Percentiles rank a stretch among this genome's conserved stretches.
phyloP scores from a whole-genome alignment of 2,329 filamentous ascomycete species.

The Fusarium protoensiforme region DNA sequence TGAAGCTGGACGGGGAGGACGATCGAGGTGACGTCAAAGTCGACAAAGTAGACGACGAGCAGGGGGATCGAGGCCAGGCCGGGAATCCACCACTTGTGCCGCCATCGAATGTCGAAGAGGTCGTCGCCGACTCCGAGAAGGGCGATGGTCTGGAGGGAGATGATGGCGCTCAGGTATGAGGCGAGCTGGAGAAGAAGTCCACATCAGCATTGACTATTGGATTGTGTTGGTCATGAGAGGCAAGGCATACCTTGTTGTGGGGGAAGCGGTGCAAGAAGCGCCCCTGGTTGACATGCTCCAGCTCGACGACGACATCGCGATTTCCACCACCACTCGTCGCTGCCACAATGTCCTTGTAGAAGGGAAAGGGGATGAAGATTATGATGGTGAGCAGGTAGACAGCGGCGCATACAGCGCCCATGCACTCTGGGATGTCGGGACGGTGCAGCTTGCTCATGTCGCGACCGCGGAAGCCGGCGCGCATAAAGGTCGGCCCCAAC shows the following conservation, averaged over 20 bases:
- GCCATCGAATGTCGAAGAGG: constrained; percentile 97
- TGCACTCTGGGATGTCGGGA: constrained; percentile 90
- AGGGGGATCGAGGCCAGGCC: constrained; percentile 93
- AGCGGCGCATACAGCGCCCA: constrained; percentile 93
- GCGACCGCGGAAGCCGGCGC: constrained; percentile 86
- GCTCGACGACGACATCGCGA: constrained; percentile 82
- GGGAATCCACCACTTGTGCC: constrained; percentile 98
- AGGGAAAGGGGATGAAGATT: constrained; percentile 94
- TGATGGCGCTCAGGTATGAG: constrained; percentile 92
- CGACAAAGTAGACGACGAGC: constrained; percentile 96
- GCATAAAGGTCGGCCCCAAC: constrained; percentile 91
- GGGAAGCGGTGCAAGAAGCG: constrained; percentile 92
- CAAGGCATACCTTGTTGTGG: constrained; percentile 80
- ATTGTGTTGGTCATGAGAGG: not conserved
- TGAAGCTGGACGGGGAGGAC: constrained; percentile 89
- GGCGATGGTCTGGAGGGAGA: constrained; percentile 90
- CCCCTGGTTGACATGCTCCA: constrained; percentile 80
- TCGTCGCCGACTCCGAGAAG: constrained; percentile 95
- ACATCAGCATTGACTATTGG: not conserved
- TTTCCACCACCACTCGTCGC: constrained; percentile 95
- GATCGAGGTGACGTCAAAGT: constrained; percentile 96
- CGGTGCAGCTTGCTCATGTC: constrained; percentile 81
- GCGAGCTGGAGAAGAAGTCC: constrained; percentile 71
- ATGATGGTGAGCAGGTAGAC: constrained; percentile 93
- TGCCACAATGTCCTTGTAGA: constrained; percentile 97